Evolutionary conservation across 306 rosid species (phyloP), one percentile per base, ranked within the genome.

Genomic region (Rubus idaeus): DNA sequence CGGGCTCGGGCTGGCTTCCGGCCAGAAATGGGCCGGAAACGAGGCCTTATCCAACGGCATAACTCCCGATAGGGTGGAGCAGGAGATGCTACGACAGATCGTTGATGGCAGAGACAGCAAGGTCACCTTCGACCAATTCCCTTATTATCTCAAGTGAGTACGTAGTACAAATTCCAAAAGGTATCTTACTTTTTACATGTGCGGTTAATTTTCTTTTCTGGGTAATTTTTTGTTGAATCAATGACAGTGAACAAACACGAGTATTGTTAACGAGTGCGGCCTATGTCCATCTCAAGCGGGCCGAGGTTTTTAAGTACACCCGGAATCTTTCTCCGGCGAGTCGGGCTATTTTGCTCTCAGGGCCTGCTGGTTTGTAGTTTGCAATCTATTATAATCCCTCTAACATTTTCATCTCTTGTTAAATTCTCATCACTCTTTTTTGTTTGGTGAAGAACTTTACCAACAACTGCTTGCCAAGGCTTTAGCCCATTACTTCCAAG

Each of bases 401-500:
- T 58, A 65, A 18, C 26, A 35, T 60, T 74, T 26, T 58, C 57
- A 16, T 45, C 12, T n/a, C 30, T 14, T 63, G 10, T 46, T 4
- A 14, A 18, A 11, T 66, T 39, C 37, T 62, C 30, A 78, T 83
- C 68, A 17, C 16, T 76, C 78, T 53, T 14, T 46, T 1, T 18
- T 30, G 8, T 35, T 26, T 67, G 3, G 56, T 57, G 69, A 71
- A 95, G 99, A 96, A 79, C 94, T 86, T 74, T 96, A 96, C 82
- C 98, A 92, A 41, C 99, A 96, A 86, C 81, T 92, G 90, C 96
- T 96, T 79, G 98, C 98, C 68, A 96, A 88, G 89, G 99, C 99
- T 86, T 91, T 96, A 77, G 87, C 99, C 46, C 99, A 96, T 88
- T 91, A 84, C 85, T 96, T 89, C 71, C 94, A 91, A 76, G 99